phyloP scores from a whole-genome alignment of 148 eudicot species.

The Vaccinium myrtillus region DNA sequence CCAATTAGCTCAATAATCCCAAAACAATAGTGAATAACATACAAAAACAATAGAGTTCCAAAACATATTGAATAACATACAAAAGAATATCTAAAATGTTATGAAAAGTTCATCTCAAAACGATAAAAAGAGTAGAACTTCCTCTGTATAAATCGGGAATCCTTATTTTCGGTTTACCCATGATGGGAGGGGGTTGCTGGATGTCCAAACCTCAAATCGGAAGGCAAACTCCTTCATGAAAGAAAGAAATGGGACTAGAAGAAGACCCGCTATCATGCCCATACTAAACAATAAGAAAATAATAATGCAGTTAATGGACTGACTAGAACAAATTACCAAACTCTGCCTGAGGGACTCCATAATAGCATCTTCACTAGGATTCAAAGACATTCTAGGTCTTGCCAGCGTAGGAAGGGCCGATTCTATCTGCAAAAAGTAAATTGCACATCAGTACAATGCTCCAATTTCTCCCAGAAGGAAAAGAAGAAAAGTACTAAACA shows the following conservation, averaged over 20 bases:
- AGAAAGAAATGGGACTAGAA: not conserved
- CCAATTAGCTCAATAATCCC: not conserved
- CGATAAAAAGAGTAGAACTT: not conserved
- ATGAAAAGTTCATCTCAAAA: not conserved
- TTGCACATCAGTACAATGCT: not conserved
- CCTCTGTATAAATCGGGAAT: not conserved
- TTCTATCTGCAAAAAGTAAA: conserved; percentile 62
- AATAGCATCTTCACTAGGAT: conserved; percentile 89
- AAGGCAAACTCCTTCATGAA: not conserved
- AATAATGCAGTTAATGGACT: not conserved
- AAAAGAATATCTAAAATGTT: too few relatives aligned
- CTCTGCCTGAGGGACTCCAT: conserved; percentile 94
- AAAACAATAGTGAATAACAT: not conserved
- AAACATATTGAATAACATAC: not conserved
- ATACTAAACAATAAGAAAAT: not conserved
- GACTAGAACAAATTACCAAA: conserved; percentile 50
- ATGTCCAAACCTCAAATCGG: not conserved
- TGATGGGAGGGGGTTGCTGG: not conserved
- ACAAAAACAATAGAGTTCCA: not conserved
- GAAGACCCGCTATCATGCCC: not conserved
- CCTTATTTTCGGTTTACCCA: not conserved
- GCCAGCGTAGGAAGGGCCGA: conserved; percentile 81
- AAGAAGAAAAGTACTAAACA: not conserved
- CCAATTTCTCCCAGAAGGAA: not conserved
- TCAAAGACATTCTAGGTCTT: conserved; percentile 94